These are phyloP conservation scores for Boletus sensibilis DNA, from an alignment of 768 basidiomycete genomes.

Conservation along the genomic window DNA sequence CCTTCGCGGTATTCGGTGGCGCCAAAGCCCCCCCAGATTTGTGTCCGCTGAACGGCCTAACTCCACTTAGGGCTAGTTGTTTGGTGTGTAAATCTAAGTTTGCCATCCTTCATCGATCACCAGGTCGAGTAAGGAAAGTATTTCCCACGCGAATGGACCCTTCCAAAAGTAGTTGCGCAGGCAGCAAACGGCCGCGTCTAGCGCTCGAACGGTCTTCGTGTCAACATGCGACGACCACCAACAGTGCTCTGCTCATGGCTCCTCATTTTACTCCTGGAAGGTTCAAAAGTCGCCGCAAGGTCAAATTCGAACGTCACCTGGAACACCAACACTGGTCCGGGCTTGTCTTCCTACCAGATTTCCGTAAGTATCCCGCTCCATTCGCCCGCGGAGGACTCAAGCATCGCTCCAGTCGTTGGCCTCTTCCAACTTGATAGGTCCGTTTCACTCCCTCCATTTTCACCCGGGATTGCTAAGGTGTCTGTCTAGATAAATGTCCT, in stretches of 20 bases:
- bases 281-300: not conserved
- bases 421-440: slow-evolving; percentile 20
- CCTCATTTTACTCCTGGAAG: slow-evolving; percentile 8
- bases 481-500: slow-evolving; percentile 56
- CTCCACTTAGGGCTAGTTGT: not conserved
- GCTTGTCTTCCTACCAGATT: slow-evolving; percentile 24
- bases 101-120: too few relatives aligned
- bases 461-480: not conserved
- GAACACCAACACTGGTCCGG: slow-evolving; percentile 10
- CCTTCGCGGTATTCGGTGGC: not conserved
- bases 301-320: slow-evolving; percentile 18
- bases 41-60: not conserved
- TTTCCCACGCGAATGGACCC: slow-evolving; percentile 14
- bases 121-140: not conserved
- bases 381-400: slow-evolving; percentile 14
- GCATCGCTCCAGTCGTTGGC: slow-evolving; percentile 16
- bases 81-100: too few relatives aligned
- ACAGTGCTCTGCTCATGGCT: slow-evolving; percentile 16
- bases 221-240: slow-evolving; percentile 26
- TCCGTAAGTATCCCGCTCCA: slow-evolving; percentile 21
- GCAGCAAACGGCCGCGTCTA: not conserved
- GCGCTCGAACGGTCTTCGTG: not conserved
- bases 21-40: too few relatives aligned
- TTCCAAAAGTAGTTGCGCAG: not conserved
- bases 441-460: not conserved